Evolutionary conservation across 176 grass and related monocot genomes (phyloP), one percentile per base, ranked within the genome.

Genomic region (Echinochloa phyllopogon): DNA sequence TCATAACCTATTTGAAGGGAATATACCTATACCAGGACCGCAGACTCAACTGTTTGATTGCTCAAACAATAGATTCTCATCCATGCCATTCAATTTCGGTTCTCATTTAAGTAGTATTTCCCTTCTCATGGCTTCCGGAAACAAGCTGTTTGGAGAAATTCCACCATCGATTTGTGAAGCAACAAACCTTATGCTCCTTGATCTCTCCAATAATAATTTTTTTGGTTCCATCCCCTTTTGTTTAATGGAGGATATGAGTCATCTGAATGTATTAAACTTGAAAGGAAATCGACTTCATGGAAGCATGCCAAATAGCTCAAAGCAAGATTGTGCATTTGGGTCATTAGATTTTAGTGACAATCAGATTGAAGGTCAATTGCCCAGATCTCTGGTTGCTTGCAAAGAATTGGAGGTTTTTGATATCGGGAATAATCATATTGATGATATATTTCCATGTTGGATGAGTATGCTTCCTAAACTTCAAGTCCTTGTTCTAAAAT

Each of bases 371-470:
- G 90, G 86, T 6, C 24, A 56, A 1, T 3, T 92, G 39, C 90
- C 90, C 0, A 78, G 64, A 83, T 92, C 71, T 3, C 65, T 92
- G 65, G 24, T 3, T 60, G 51, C 25, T n/a, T 89, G 90, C 69
- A 67, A 3, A 57, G 13, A 52, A 0, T 61, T 89, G 72, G 24
- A 83, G 38, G n/a, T 88, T 27, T 52, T 91, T 1, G 81, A 88
- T 25, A 52, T 91, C 0, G 50, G 81, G 29, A 88, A 85, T 6
- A 91, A 88, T 75, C 49, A 0, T 3, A 61, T 89, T 2, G 41
- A 0, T 67, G 90, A 82, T 17, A 49, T 77, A 5, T 92, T 89
- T 58, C 86, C 90, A 15, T 89, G 82, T 38, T 92, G 86, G 82
- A 44, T 92, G 52, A 81, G 64, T 44, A 33, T 14, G 3, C 49